phyloP scores from a whole-genome alignment of 257 asterid species.

The Scutellaria galericulata region DNA sequence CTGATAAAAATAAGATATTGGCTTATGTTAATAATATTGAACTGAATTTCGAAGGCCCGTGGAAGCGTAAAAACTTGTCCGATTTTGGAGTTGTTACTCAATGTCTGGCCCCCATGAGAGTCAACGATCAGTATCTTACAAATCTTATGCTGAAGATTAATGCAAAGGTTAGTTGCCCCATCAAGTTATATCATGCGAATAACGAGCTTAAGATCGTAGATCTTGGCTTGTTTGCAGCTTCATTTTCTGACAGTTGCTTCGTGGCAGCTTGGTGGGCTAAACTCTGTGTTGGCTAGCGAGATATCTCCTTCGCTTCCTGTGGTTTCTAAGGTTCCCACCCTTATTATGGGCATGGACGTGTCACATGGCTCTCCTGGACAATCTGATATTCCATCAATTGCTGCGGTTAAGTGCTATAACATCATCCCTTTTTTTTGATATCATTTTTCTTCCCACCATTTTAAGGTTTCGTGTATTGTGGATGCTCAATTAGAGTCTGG shows the following conservation, averaged over 20 bases:
- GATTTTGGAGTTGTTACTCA: constrained; percentile 87
- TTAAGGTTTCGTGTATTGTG: background rate
- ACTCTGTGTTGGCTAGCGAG: constrained; percentile 73
- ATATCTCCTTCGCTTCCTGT: constrained; percentile 61
- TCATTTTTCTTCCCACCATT: background rate
- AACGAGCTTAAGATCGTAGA: background rate
- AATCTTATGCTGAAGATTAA: constrained; percentile 81
- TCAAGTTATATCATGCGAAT: constrained; percentile 8
- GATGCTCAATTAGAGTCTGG: constrained; percentile 1
- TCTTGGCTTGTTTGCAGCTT: constrained; percentile 14
- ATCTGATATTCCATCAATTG: constrained; percentile 92
- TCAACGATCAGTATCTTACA: constrained; percentile 81
- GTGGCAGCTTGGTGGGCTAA: constrained; percentile 87
- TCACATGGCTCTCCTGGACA: constrained; percentile 98
- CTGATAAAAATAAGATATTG: background rate
- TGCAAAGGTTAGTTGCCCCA: constrained; percentile 65
- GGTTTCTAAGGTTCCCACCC: constrained; percentile 77
- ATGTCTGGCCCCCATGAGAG: constrained; percentile 72
- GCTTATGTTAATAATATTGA: constrained; percentile 11
- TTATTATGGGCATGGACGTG: constrained; percentile 94
- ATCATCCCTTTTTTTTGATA: too few species aligned
- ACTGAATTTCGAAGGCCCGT: constrained; percentile 60
- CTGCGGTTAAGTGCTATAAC: constrained; percentile 64
- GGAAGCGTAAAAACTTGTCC: constrained; percentile 79
- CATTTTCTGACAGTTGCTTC: background rate